Evolutionary conservation across 768 basidiomycete species (phyloP), one percentile per base, ranked within the genome.

Genomic region (Leccinum longicurvipes): DNA sequence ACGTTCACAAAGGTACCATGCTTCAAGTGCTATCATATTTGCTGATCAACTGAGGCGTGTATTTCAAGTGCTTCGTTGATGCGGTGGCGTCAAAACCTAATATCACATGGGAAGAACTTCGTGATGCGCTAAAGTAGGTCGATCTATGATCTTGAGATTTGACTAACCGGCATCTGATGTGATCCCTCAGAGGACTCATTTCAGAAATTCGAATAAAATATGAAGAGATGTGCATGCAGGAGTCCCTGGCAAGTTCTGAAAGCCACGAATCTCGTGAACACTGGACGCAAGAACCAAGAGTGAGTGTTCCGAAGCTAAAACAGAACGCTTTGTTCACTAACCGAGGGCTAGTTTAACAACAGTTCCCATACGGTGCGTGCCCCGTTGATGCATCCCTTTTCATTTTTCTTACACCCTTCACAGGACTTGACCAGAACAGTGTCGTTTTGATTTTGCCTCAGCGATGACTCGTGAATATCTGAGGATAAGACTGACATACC

Each of bases 1-100:
- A 69, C 69, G 8, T 67, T 69, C 34, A 68, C 67, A 14, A 67
- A 61, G 67, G 67, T 69, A 17, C 3, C 6, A 7, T n/a, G 0
- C 46, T 24, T 32, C 10, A 17, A n/a, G 4, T n/a, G 25, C n/a
- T 7, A 23, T n/a, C 27, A 5, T 6, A 36, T 42, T 45, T 41
- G 8, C 2, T 1, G 24, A 31, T 44, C 58, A 36, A 59, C 34
- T 9, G 21, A 14, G 4, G 6, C 25, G 45, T 23, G 17, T 9
- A 7, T 47, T 47, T 27, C 29, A 44, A 67, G 66, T 66, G 61
- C 24, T 67, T 67, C 45, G 1, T 68, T 14, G 41, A 66, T 19
- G 63, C 32, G 24, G 47, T 55, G n/a, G 36, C 3, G 10, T 12
- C 23, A 23, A 63, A 50, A 19, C 54, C 59, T 1, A 4, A 56